These are phyloP conservation scores for Colletotrichum simmondsii DNA, from an alignment of 2,329 filamentous ascomycete species.

Conservation along the genomic window DNA sequence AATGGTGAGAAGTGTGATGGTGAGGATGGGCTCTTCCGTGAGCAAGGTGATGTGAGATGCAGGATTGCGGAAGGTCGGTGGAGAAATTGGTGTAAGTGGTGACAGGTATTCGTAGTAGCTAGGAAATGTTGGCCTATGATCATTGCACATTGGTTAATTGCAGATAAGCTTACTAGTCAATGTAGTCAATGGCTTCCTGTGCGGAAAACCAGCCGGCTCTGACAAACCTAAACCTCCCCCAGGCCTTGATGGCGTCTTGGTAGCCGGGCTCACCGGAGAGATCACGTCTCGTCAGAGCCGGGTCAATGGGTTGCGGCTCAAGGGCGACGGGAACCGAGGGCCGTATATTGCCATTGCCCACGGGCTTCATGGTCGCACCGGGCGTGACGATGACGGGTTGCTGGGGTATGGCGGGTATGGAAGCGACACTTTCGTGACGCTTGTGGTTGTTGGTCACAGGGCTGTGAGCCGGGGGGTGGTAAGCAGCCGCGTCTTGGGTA, in stretches of 20 bases:
- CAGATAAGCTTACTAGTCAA: slow-evolving; percentile 77
- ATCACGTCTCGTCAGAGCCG: slow-evolving; percentile 55
- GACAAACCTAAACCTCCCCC: slow-evolving; percentile 94
- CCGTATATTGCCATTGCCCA: background rate
- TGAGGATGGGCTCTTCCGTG: slow-evolving; percentile 91
- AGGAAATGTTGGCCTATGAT: slow-evolving; percentile 22
- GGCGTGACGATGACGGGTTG: slow-evolving; percentile 33
- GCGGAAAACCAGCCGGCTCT: slow-evolving; percentile 96
- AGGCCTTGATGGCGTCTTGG: slow-evolving; percentile 82
- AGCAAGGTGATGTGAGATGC: slow-evolving; percentile 82
- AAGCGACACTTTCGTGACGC: slow-evolving; percentile 43
- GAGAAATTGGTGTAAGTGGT: slow-evolving; percentile 91
- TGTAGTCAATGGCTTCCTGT: slow-evolving; percentile 91
- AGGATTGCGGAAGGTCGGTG: slow-evolving; percentile 89
- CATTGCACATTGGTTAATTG: background rate
- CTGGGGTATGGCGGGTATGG: slow-evolving; percentile 35
- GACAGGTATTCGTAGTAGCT: slow-evolving; percentile 93
- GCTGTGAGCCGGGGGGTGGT: slow-evolving; percentile 28
- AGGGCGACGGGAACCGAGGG: slow-evolving; percentile 33
- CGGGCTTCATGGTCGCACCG: slow-evolving; percentile 31
- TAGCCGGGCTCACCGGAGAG: slow-evolving; percentile 65
- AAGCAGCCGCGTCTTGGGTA: slow-evolving; percentile 31
- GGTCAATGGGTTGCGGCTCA: slow-evolving; percentile 57
- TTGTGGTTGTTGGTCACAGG: slow-evolving; percentile 39
- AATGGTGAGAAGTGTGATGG: slow-evolving; percentile 91